Conservation (phyloP, 23 red algal species). For the Gracilariopsis chorda region DNA sequence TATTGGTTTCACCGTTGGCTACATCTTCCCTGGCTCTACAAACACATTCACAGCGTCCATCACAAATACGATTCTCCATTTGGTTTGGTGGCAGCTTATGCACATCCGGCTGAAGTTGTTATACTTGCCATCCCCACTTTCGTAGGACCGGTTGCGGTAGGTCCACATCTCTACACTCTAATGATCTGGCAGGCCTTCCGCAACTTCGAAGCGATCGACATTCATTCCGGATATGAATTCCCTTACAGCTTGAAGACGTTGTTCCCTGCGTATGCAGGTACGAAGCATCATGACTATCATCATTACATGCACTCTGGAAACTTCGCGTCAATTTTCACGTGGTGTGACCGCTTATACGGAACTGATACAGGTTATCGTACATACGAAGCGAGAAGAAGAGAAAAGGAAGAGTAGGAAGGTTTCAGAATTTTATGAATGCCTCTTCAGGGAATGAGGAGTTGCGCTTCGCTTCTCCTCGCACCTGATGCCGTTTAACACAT, state of each 20-base stretch:
- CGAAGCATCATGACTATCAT: conserved; percentile 95
- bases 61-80: conserved; percentile 90
- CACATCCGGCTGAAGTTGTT: conserved; percentile 88
- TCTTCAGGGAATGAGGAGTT: too few relatives aligned
- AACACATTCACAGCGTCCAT: conserved; percentile 85
- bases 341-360: conserved; percentile 74
- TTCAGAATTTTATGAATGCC: too few relatives aligned
- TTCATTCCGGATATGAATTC: conserved; percentile 92
- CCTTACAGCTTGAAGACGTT: conserved; percentile 65
- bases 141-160: conserved; percentile 70
- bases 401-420: neutral
- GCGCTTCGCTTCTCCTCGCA: too few relatives aligned
- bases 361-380: conserved; percentile 47
- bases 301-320: conserved; percentile 97
- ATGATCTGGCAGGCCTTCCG: conserved; percentile 87
- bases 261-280: conserved; percentile 78
- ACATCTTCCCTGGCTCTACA: conserved; percentile 87
- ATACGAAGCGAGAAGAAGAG: neutral
- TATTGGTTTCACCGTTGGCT: conserved; percentile 94
- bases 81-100: conserved; percentile 79
- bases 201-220: conserved; percentile 88
- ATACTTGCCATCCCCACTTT: conserved; percentile 85
- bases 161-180: conserved; percentile 91
- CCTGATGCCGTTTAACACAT: too few relatives aligned
- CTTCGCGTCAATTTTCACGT: conserved; percentile 83